Base-by-base conservation (phyloP, 176 grass and related monocot species). In the Rhynchospora breviuscula region DNA sequence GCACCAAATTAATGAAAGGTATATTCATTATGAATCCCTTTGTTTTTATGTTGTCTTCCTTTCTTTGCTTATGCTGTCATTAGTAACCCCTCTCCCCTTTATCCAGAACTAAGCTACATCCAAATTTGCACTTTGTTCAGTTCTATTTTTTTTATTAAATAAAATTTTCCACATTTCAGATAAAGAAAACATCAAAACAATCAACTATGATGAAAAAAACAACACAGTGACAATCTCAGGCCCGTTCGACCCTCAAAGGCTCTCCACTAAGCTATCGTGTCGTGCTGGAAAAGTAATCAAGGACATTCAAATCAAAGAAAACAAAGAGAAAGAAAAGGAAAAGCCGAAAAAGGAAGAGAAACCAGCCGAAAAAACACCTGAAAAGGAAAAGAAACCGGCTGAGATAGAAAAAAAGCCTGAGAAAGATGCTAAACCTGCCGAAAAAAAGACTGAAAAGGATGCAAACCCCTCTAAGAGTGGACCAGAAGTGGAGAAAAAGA, bases 221-320 rank as follows among this genome's bases (percentile, higher is more conserved):
- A 72, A 85, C 14, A 94, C 80, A 7, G 85, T 97, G 72, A 84
- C 79, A 9, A 54, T 97, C 54, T 86, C 67, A 3, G 94, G 91
- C 1, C 88, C 90, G 0, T 94, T 97, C 63, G 88, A 94, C 23
- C 90, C 94, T 8, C 67, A 83, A 1, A 46, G 26, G 18, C 88
- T 97, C 9, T 85, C 83, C 21, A 65, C 85, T 15, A 92, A 90
- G 86, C 81, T 97, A 64, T 68, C 69, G 6, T 94, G 88, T 90
- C 87, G 87, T 81, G 90, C 79, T 52, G 57, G 90, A 51, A 97
- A 87, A 86, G 64, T 92, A 49, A 87, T 94, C 19, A 85, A 72
- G 57, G 83, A 82, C 63, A 44, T 90, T 54, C 17, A 81, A n/a
- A 91, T 93, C 86, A 31, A 85, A 26, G 76, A 82, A 3, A 44